phyloP scores from a whole-genome alignment of 2,329 filamentous ascomycete genomes.

The Thelonectria blattea region DNA sequence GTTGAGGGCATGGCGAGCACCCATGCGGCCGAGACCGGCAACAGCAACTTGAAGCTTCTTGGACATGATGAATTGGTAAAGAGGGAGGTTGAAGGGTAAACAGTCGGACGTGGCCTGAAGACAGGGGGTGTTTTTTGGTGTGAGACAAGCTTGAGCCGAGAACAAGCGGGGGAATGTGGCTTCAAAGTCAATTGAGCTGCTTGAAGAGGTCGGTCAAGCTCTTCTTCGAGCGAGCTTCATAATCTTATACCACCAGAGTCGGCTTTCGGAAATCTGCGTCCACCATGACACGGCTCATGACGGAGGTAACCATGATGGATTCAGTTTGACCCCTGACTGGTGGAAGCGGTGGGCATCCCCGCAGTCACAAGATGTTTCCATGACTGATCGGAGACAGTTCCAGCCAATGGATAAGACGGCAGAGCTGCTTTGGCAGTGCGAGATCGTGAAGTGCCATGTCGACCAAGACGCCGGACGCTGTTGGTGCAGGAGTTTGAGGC shows the following conservation, averaged over 20 bases:
- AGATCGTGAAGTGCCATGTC: constrained; percentile 4
- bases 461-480: neutral
- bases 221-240: constrained; percentile 12
- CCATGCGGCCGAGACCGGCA: constrained; percentile 38
- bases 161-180: constrained; percentile 5
- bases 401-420: constrained; percentile 14
- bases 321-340: constrained; percentile 2
- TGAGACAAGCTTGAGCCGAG: constrained; percentile 7
- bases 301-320: neutral
- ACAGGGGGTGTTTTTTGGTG: constrained; percentile 5
- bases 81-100: neutral
- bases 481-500: neutral
- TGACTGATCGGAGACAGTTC: constrained; percentile 1
- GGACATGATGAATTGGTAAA: constrained; percentile 25
- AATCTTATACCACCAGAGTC: constrained; percentile 19
- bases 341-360: constrained; percentile 5
- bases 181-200: constrained; percentile 14
- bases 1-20: constrained; percentile 37
- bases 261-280: constrained; percentile 16
- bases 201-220: neutral
- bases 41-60: constrained; percentile 35
- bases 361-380: constrained; percentile 12
- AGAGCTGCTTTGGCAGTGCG: neutral
- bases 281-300: neutral
- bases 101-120: constrained; percentile 1